Evolutionary conservation across 345 rosid species (phyloP).

Genomic region (Murraya koenigii): DNA sequence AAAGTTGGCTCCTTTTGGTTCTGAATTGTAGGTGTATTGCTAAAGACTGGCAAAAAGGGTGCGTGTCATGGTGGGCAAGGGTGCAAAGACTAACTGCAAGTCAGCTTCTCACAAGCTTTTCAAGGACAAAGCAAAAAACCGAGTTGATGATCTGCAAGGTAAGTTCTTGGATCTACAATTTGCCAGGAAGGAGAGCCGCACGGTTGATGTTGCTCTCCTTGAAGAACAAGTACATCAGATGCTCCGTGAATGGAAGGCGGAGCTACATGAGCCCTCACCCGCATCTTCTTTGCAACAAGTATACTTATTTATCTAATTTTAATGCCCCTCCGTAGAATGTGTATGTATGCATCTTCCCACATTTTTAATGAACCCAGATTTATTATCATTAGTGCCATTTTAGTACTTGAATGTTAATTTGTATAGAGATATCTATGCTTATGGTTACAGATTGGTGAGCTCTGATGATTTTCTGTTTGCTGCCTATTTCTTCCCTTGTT

Average conservation of each 20-base stretch:
- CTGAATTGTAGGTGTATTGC: conserved; percentile 24
- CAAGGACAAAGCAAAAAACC: conserved; percentile 93
- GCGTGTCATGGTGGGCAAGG: conserved; percentile 62
- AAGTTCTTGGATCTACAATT: conserved; percentile 84
- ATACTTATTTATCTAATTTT: conserved; percentile 18
- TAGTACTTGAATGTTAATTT: neutral
- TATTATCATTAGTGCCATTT: neutral
- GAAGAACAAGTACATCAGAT: conserved; percentile 99
- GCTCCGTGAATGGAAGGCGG: conserved; percentile 99
- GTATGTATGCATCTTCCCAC: neutral
- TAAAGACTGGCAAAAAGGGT: conserved; percentile 15
- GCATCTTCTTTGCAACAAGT: conserved; percentile 98
- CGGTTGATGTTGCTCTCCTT: conserved; percentile 60
- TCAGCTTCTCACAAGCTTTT: conserved; percentile 93
- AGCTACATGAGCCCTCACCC: conserved; percentile 98
- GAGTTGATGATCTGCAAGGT: conserved; percentile 97
- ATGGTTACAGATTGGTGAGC: neutral
- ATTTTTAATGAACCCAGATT: neutral
- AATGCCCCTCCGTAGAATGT: conserved; percentile 2
- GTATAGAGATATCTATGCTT: neutral
- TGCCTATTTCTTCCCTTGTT: neutral
- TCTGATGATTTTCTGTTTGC: neutral
- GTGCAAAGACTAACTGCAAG: conserved; percentile 80
- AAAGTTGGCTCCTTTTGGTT: conserved; percentile 9
- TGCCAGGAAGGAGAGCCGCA: conserved; percentile 91